phyloP scores from a whole-genome alignment of 2,329 filamentous ascomycete species.

The Atkinsonella hypoxylon region DNA sequence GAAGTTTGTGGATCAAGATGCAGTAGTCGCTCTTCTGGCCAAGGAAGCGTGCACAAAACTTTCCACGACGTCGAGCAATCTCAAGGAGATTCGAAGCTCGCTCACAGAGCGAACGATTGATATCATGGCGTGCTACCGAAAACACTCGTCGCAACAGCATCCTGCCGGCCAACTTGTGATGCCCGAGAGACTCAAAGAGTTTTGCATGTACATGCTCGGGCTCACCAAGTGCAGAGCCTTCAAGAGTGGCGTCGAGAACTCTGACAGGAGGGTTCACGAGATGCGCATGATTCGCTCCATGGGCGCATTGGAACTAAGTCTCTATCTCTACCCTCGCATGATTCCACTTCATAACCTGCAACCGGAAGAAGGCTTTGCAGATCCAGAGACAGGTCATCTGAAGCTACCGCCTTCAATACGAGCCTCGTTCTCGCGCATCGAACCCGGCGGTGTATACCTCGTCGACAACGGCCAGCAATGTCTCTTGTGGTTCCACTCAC shows the following conservation, averaged over 20 bases:
- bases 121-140: constrained; percentile 82
- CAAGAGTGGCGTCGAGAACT: constrained; percentile 84
- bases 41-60: constrained; percentile 91
- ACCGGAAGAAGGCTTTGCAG: constrained; percentile 83
- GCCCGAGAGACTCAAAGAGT: constrained; percentile 91
- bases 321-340: constrained; percentile 93
- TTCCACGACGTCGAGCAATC: constrained; percentile 50
- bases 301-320: constrained; percentile 70
- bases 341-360: constrained; percentile 83
- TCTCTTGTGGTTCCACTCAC: constrained; percentile 82
- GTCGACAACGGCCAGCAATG: constrained; percentile 92
- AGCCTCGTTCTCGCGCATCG: constrained; percentile 75
- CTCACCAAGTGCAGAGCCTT: constrained; percentile 85
- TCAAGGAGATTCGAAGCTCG: constrained; percentile 76
- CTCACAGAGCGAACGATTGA: constrained; percentile 89
- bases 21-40: constrained; percentile 74
- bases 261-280: constrained; percentile 82
- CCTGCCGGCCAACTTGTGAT: constrained; percentile 88
- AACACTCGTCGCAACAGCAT: constrained; percentile 75
- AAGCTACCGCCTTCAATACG: constrained; percentile 71
- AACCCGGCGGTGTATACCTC: constrained; percentile 87
- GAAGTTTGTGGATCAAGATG: constrained; percentile 93
- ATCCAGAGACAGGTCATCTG: constrained; percentile 71
- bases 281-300: constrained; percentile 83
- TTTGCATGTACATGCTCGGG: constrained; percentile 89